Base-by-base conservation (phyloP, 805 yeast species). In the Hanseniaspora thailandica region DNA sequence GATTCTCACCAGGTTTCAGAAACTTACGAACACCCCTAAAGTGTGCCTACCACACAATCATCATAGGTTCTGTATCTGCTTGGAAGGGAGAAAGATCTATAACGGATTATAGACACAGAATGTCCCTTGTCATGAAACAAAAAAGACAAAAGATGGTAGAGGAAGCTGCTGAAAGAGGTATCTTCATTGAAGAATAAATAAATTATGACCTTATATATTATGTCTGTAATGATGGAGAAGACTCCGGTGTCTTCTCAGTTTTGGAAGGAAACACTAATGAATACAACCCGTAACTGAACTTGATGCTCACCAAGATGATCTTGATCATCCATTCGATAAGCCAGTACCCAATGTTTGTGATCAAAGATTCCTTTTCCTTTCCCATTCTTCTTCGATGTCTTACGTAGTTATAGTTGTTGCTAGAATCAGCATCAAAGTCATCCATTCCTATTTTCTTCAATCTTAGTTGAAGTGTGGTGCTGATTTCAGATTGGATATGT, bases 401-500 rank as follows among this genome's bases (percentile, higher is more conserved):
- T 9, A 43, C 23, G 1, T 20, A 40, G 3, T 23, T 45, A 26
- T 34, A 23, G 12, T 6, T 36, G 15, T n/a, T 20, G 4, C 17
- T 36, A 17, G 34, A 22, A 9, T 45, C 45, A 30, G 22, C 10
- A 12, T 22, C 47, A 34, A 39, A 34, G 9, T 48, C 55, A 26
- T 41, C 35, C 28, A 43, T 23, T 7, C 36, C 17, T 19, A 62
- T 57, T 56, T 50, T 50, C 22, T 67, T 69, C 28, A 83, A 67
- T 58, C 81, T 82, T 56, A 84, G 66, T 10, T 86, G 74, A 41
- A 82, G 64, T 1, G 87, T 80, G 0, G 90, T 83, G 62, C 80
- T 84, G 52, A 84, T 78, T 60, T 82, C 89, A 56, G 86, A 83
- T 55, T 81, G 76, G 10, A 83, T 75, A 6, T 45, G 20, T 5